These are phyloP conservation scores for Cercis canadensis DNA, from an alignment of 306 rosid genomes.

Conservation along the genomic window DNA sequence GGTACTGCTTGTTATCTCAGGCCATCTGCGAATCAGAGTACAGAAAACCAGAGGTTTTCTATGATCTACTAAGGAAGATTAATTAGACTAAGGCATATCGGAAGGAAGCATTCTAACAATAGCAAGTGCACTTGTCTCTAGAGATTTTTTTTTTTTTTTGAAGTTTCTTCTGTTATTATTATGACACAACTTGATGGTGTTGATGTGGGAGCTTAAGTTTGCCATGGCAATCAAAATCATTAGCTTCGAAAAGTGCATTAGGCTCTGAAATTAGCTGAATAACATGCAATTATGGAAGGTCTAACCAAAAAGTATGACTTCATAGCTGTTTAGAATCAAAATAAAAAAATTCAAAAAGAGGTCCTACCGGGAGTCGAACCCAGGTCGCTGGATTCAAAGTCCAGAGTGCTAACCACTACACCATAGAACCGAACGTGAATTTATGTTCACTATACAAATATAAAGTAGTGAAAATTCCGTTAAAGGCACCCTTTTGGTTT, in stretches of 20 bases:
- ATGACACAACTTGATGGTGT: conserved; percentile 14
- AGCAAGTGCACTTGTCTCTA: not conserved
- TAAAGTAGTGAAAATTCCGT: too few relatives aligned
- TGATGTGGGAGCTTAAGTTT: conserved; percentile 11
- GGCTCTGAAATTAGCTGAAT: too few relatives aligned
- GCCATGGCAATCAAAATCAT: not conserved
- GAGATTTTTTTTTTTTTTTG: not conserved
- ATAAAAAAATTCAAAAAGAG: too few relatives aligned
- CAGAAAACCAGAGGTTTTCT: conserved; percentile 72
- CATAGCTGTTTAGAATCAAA: too few relatives aligned
- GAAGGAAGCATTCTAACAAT: too few relatives aligned
- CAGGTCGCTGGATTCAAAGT: conserved; percentile 71
- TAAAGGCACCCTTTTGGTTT: too few relatives aligned
- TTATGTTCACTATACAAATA: too few relatives aligned
- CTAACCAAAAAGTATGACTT: too few relatives aligned
- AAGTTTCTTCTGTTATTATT: not conserved
- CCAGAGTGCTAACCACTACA: conserved; percentile 74
- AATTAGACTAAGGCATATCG: not conserved
- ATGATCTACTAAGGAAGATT: conserved; percentile 56
- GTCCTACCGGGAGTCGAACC: conserved; percentile 69
- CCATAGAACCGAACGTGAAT: too few relatives aligned
- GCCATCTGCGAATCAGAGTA: conserved; percentile 52
- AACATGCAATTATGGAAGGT: too few relatives aligned
- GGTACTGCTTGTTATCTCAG: conserved; percentile 49
- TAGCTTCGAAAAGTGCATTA: too few relatives aligned